Conservation (phyloP, 1,139 yeast species). For the Suhomyces panamericanus region DNA sequence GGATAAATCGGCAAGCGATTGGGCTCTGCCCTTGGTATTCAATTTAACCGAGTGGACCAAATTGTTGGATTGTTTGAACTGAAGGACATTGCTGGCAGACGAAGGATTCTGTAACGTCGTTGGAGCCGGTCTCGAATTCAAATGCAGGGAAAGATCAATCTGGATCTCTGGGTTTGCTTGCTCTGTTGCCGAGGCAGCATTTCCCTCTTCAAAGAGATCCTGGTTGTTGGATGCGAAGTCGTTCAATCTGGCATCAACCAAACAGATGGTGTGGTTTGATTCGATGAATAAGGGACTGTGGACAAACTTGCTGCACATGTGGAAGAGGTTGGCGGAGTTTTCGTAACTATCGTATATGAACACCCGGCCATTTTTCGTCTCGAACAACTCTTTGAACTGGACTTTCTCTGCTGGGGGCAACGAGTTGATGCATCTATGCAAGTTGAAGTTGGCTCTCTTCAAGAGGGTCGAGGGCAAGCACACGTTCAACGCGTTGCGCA, state of each 20-base stretch:
- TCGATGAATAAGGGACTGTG: constrained; percentile 28
- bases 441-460: constrained; percentile 63
- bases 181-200: neutral
- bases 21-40: constrained; percentile 7
- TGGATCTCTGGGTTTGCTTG: neutral
- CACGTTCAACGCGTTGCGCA: constrained; percentile 61
- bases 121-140: constrained; percentile 8
- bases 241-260: constrained; percentile 35
- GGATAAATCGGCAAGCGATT: constrained; percentile 7
- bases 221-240: constrained; percentile 28
- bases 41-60: constrained; percentile 13
- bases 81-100: constrained; percentile 5
- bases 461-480: constrained; percentile 78
- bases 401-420: constrained; percentile 47
- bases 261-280: constrained; percentile 29
- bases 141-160: neutral
- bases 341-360: constrained; percentile 34
- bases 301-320: constrained; percentile 52
- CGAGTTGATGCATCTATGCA: constrained; percentile 57
- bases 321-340: constrained; percentile 41
- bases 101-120: constrained; percentile 8
- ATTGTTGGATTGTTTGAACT: neutral
- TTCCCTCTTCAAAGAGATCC: constrained; percentile 18
- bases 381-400: constrained; percentile 23
- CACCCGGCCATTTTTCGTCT: constrained; percentile 16